A percentile compares a stretch with the other conserved stretches of the same genome.
Evolutionary conservation across 306 rosid genomes (phyloP).

Genomic region (Begonia fuchsioides): DNA sequence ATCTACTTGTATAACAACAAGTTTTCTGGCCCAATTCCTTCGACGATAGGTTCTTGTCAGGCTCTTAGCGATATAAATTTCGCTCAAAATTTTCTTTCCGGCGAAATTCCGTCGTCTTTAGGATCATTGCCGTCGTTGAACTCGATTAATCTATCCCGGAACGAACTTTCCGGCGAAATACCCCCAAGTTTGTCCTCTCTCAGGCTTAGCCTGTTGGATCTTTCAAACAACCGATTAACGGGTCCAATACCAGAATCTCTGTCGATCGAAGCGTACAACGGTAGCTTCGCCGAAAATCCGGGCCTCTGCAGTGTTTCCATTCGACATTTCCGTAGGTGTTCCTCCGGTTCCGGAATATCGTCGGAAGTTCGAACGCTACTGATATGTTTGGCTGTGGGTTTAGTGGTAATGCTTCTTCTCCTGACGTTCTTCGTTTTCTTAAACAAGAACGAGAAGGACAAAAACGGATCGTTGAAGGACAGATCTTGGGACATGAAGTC

Average conservation of each 20-base stretch:
- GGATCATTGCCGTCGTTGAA: slow-evolving; percentile 46
- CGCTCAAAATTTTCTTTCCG: slow-evolving; percentile 35
- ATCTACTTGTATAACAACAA: slow-evolving; percentile 41
- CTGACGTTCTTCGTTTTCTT: slow-evolving; percentile 19
- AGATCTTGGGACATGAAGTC: slow-evolving; percentile 86
- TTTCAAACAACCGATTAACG: slow-evolving; percentile 39
- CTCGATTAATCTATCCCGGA: slow-evolving; percentile 45
- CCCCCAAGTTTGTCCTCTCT: slow-evolving; percentile 39
- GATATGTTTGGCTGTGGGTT: slow-evolving; percentile 30
- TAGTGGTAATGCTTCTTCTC: slow-evolving; percentile 13
- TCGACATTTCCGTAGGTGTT: slow-evolving; percentile 31
- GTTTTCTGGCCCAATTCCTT: slow-evolving; percentile 48
- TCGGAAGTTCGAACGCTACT: slow-evolving; percentile 28
- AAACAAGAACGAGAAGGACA: slow-evolving; percentile 24
- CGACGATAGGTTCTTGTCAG: slow-evolving; percentile 39
- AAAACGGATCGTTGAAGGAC: slow-evolving; percentile 45
- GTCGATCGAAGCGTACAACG: slow-evolving; percentile 52
- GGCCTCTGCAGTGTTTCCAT: slow-evolving; percentile 41
- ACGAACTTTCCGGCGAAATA: slow-evolving; percentile 52
- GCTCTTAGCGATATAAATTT: slow-evolving; percentile 39
- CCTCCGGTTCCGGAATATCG: slow-evolving; percentile 23
- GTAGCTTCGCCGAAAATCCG: slow-evolving; percentile 61
- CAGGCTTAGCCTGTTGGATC: slow-evolving; percentile 52
- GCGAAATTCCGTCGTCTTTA: slow-evolving; percentile 45
- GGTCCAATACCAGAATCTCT: slow-evolving; percentile 54